Conservation (phyloP, 768 basidiomycete genomes). For the Lactifluus echinatus region DNA sequence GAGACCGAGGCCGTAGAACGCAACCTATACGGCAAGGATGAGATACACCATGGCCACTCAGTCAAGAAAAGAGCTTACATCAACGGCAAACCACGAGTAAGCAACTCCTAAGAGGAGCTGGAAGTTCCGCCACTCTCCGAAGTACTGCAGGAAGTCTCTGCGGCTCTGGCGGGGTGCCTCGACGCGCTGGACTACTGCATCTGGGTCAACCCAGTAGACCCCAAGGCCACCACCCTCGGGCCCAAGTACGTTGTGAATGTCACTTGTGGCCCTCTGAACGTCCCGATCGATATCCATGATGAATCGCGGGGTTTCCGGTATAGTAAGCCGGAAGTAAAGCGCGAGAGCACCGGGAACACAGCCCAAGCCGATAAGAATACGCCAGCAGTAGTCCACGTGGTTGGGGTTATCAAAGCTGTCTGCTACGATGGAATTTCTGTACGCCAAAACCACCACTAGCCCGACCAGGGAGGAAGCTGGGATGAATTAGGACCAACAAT, state of each 20-base stretch:
- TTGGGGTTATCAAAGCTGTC: constrained; percentile 31
- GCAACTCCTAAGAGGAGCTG: constrained; percentile 71
- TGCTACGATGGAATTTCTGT: constrained; percentile 50
- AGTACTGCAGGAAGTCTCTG: constrained; percentile 60
- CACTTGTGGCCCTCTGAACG: constrained; percentile 59
- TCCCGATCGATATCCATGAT: constrained; percentile 91
- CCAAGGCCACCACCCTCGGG: constrained; percentile 24
- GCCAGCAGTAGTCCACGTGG: constrained; percentile 74
- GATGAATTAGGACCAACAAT: not conserved
- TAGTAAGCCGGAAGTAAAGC: constrained; percentile 87
- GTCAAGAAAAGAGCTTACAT: constrained; percentile 39
- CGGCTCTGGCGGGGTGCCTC: constrained; percentile 59
- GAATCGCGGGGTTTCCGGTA: constrained; percentile 84
- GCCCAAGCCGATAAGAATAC: constrained; percentile 81
- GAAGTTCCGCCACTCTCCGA: constrained; percentile 62
- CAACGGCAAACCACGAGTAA: constrained; percentile 89
- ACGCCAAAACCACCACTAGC: constrained; percentile 54
- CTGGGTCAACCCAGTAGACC: constrained; percentile 41
- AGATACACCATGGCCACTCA: not conserved
- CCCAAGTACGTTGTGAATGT: constrained; percentile 60
- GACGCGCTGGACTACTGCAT: constrained; percentile 48
- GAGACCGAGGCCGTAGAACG: constrained; percentile 83
- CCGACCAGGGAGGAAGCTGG: constrained; percentile 59
- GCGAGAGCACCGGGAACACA: constrained; percentile 74
- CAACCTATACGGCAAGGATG: constrained; percentile 39